These are phyloP conservation scores for Hordeum pubiflorum DNA, from an alignment of 202 grass and related monocot species.

Conservation along the genomic window DNA sequence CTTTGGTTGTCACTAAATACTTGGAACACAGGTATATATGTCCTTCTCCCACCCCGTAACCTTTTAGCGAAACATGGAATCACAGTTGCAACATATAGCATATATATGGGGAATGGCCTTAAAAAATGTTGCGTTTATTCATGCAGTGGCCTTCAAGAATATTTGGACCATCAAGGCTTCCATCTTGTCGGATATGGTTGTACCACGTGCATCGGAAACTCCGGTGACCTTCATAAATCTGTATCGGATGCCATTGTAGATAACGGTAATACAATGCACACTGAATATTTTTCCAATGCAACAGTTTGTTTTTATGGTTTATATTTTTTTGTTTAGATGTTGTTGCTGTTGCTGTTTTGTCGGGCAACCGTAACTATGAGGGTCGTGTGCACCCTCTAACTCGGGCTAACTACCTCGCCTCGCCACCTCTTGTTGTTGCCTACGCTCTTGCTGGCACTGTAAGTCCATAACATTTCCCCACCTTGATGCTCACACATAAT, in stretches of 20 bases:
- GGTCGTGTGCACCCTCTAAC: constrained; percentile 60
- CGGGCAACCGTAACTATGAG: constrained; percentile 74
- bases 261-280: constrained; percentile 51
- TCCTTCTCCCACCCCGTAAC: background rate
- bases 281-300: background rate
- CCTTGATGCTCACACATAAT: background rate
- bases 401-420: constrained; percentile 77
- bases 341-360: constrained; percentile 59
- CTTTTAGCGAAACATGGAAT: background rate
- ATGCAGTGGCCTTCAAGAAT: constrained; percentile 78
- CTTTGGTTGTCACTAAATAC: constrained; percentile 91
- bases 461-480: background rate
- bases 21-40: constrained; percentile 65
- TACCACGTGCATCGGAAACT: constrained; percentile 97
- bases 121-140: background rate
- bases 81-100: background rate
- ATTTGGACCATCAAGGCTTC: constrained; percentile 81
- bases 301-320: background rate
- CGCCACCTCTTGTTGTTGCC: constrained; percentile 68
- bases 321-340: constrained; percentile 30
- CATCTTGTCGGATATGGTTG: constrained; percentile 87
- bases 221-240: constrained; percentile 82
- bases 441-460: constrained; percentile 71
- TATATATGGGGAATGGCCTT: background rate
- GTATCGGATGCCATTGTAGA: constrained; percentile 68